These are phyloP conservation scores for Chytridiales sp. DNA, from an alignment of 371 early-diverging fungal genomes.

Conservation along the genomic window DNA sequence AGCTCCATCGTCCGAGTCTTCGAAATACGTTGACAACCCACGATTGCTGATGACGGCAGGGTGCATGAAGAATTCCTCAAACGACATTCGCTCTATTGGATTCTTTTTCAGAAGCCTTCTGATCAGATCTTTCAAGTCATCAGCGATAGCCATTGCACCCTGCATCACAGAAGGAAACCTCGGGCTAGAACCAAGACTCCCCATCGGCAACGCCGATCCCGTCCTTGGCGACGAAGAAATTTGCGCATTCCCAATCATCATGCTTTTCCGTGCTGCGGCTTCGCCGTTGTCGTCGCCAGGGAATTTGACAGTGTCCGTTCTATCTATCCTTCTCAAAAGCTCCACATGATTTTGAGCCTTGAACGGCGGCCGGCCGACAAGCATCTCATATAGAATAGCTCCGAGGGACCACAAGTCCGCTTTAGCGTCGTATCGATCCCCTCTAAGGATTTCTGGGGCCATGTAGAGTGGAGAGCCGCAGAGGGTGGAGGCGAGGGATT, in stretches of 20 bases:
- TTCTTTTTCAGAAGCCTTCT: conserved; percentile 76
- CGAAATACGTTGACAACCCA: no score
- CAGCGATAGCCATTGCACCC: conserved; percentile 46
- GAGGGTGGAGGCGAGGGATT: conserved; percentile 87
- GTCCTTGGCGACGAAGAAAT: conserved; percentile 19
- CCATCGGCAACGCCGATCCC: conserved; percentile 11
- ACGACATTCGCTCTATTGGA: conserved; percentile 81
- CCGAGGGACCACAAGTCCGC: conserved; percentile 98
- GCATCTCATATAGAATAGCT: conserved; percentile 91
- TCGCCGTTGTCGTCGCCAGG: conserved; percentile 67
- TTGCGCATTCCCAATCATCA: conserved; percentile 5
- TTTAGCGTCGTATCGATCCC: conserved; percentile 89
- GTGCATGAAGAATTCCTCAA: conserved; percentile 90
- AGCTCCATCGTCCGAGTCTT: no score
- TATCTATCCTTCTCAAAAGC: conserved; percentile 81
- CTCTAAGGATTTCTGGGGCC: conserved; percentile 94
- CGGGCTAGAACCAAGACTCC: conserved; percentile 36
- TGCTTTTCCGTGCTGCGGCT: not conserved
- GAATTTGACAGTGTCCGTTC: conserved; percentile 72
- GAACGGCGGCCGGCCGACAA: conserved; percentile 87
- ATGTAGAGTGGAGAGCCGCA: conserved; percentile 96
- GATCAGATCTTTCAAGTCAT: conserved; percentile 80
- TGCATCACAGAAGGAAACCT: conserved; percentile 19
- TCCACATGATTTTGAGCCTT: conserved; percentile 91
- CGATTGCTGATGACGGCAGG: conserved; percentile 40